A percentile compares a stretch with the other conserved stretches of the same genome.
phyloP scores from a whole-genome alignment of 139 green algal genomes.

The Closterium sp. region DNA sequence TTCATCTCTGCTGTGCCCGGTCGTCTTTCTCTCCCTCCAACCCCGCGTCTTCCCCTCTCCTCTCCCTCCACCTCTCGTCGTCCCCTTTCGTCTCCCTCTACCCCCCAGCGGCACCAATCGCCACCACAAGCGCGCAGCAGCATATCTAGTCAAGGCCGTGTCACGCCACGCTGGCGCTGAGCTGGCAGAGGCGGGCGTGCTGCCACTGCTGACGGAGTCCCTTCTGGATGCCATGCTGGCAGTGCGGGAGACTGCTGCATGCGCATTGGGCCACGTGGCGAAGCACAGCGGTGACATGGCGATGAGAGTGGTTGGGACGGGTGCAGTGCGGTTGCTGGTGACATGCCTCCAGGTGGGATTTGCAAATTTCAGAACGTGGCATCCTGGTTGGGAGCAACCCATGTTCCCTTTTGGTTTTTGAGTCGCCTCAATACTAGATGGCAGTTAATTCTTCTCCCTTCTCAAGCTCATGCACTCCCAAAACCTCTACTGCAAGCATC shows the following conservation, averaged over 20 bases:
- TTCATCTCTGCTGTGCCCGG: too few species aligned
- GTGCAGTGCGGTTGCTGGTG: conserved; percentile 8
- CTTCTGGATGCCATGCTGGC: not conserved
- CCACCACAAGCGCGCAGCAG: not conserved
- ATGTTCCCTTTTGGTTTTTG: too few species aligned
- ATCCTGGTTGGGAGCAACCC: conserved; percentile 72
- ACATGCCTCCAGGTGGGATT: not conserved
- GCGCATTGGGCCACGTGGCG: conserved; percentile 23
- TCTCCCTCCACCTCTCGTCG: not conserved
- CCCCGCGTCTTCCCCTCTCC: too few species aligned
- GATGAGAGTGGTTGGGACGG: conserved; percentile 14
- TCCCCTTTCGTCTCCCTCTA: not conserved
- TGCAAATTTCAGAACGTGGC: conserved; percentile 60
- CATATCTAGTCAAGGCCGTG: conserved; percentile 10
- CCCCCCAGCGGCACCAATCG: not conserved
- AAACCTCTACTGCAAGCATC: too few species aligned
- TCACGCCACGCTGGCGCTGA: not conserved
- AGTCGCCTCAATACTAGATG: too few species aligned
- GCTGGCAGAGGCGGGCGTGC: not conserved
- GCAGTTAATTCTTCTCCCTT: too few species aligned
- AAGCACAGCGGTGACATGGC: conserved; percentile 3
- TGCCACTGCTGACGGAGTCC: conserved; percentile 13
- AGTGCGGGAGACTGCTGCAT: conserved; percentile 18
- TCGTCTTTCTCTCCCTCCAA: too few species aligned
- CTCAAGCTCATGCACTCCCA: too few species aligned